Percentiles rank a stretch among this genome's conserved stretches.
These are phyloP conservation scores for Vanderwaltozyma tropicalis DNA, from an alignment of 805 yeast genomes.

Conservation along the genomic window DNA sequence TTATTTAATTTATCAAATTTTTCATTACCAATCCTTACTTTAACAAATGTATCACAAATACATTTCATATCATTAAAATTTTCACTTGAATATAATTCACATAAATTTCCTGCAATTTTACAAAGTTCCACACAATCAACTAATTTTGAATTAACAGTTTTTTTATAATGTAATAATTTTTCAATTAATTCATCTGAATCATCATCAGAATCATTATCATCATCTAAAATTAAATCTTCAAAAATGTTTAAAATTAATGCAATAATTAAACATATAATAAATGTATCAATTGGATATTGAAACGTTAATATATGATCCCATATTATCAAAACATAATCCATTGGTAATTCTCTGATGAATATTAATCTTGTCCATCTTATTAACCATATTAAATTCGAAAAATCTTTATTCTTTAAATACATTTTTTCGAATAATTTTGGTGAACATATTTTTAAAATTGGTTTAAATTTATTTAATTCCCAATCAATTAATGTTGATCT, in stretches of 20 bases:
- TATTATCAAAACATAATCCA: slow-evolving; percentile 13
- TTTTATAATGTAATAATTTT: slow-evolving; percentile 13
- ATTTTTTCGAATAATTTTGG: slow-evolving; percentile 9
- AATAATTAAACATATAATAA: slow-evolving; percentile 18
- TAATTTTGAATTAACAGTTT: slow-evolving; percentile 3
- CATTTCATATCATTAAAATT: slow-evolving; percentile 14
- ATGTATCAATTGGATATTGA: slow-evolving; percentile 14
- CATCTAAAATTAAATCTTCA: slow-evolving; percentile 10
- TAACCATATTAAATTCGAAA: slow-evolving; percentile 24
- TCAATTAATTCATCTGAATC: slow-evolving; percentile 25
- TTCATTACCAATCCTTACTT: slow-evolving; percentile 11
- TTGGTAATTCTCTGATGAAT: slow-evolving; percentile 23
- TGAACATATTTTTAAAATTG: slow-evolving; percentile 14
- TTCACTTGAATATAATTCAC: slow-evolving; percentile 17
- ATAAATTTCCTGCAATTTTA: slow-evolving; percentile 18
- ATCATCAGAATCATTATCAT: slow-evolving; percentile 9
- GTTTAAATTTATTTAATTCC: slow-evolving; percentile 15
- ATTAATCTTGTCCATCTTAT: slow-evolving; percentile 26
- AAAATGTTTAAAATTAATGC: slow-evolving; percentile 14
- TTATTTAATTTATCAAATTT: neutral
- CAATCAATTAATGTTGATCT: slow-evolving; percentile 19
- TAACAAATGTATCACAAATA: slow-evolving; percentile 16
- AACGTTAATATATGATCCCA: slow-evolving; percentile 27
- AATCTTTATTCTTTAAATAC: slow-evolving; percentile 4
- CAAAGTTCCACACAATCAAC: slow-evolving; percentile 19